Evolutionary conservation across 169 alveolate genomes (phyloP), one percentile per base, ranked within the genome.

Genomic region (Plasmodium ovale): DNA sequence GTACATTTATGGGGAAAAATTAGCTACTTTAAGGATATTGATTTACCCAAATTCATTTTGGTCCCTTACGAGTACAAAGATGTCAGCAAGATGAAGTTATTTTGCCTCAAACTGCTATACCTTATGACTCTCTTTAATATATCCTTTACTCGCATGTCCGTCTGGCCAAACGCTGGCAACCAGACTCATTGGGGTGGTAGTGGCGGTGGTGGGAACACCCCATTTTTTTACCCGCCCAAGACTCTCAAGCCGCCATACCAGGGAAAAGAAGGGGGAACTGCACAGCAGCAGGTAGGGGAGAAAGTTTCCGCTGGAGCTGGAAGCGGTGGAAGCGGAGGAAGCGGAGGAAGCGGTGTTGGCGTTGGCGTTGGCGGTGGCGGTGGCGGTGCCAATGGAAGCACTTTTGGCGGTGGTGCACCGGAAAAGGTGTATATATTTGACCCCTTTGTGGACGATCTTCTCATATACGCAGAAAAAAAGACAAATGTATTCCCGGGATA

Each of bases 361-460:
- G 7, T 16, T 29, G 4, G 16, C 21, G 31, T 0, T 0, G 42
- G 1, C 3, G 33, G 19, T 19, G 16, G 47, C 35, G 1, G 9
- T 2, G 16, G 0, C 9, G 14, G 71, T 2, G 44, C 49, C 9
- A 23, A 5, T 7, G 6, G 21, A 9, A 5, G 4, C 4, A 1
- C n/a, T 60, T 19, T 27, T 0, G 16, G 16, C 71, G 3, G 9
- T 9, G 5, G 9, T 9, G 5, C 51, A n/a, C 4, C 14, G 3
- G 69, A 71, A 4, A 73, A 73, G 37, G 23, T 12, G 3, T 73
- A 73, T 14, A 33, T 73, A 29, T 73, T 59, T 37, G 88, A 73
- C 23, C 88, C 88, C 2, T 59, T 21, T 23, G 88, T 73, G 9
- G 88, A 73, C 4, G 88, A 73, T 49, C 23, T 73, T n/a, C 72